A percentile compares a stretch with the other conserved stretches of the same genome.
These are phyloP conservation scores for Harrya chromipes DNA, from an alignment of 768 basidiomycete genomes.

Conservation along the genomic window DNA sequence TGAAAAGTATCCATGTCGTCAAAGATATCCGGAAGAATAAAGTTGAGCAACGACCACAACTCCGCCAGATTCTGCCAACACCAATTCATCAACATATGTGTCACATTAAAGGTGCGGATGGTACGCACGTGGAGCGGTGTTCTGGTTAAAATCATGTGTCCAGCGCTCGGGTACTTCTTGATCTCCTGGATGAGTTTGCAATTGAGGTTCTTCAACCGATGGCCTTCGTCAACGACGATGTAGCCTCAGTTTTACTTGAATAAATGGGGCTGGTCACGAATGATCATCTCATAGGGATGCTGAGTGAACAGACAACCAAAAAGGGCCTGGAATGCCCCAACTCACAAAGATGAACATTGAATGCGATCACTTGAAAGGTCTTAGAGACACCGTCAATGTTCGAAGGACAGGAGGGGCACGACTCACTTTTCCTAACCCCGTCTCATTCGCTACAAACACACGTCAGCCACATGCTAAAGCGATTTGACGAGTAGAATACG, in stretches of 20 bases:
- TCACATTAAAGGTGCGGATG: background rate
- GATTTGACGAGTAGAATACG: slow-evolving; percentile 20
- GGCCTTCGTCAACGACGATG: slow-evolving; percentile 95
- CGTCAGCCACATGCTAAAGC: slow-evolving; percentile 3
- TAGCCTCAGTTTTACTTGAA: slow-evolving; percentile 77
- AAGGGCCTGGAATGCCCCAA: slow-evolving; percentile 68
- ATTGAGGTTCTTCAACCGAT: slow-evolving; percentile 92
- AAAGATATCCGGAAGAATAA: slow-evolving; percentile 93
- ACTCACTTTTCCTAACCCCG: slow-evolving; percentile 84
- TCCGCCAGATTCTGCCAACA: slow-evolving; percentile 85
- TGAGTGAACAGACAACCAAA: slow-evolving; percentile 89
- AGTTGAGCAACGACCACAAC: slow-evolving; percentile 93
- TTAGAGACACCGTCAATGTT: slow-evolving; percentile 26
- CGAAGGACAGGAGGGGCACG: background rate
- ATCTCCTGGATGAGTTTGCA: slow-evolving; percentile 89
- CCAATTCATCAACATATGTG: background rate
- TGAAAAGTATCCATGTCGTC: slow-evolving; percentile 87
- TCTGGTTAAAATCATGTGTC: slow-evolving; percentile 91
- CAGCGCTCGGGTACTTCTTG: slow-evolving; percentile 79
- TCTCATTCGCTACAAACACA: slow-evolving; percentile 76
- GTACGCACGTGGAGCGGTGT: slow-evolving; percentile 88
- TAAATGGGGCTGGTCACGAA: slow-evolving; percentile 70
- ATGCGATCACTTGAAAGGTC: slow-evolving; percentile 95
- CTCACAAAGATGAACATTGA: slow-evolving; percentile 85
- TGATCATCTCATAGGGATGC: slow-evolving; percentile 93